Percentiles rank a stretch among this genome's conserved stretches.
phyloP scores from a whole-genome alignment of 148 eudicot species.

The Rhododendron vialii region DNA sequence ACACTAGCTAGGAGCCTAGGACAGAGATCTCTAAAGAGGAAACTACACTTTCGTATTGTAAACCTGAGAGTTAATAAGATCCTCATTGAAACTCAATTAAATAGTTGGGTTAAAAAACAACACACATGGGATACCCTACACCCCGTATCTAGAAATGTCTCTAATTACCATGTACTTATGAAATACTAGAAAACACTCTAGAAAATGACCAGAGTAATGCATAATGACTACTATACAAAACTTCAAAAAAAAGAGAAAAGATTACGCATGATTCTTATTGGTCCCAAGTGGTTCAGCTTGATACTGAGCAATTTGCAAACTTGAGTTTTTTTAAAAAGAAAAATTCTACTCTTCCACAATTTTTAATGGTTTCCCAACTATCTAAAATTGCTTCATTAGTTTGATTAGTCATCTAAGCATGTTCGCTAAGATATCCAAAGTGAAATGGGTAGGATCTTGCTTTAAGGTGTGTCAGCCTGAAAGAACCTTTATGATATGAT shows the following conservation, averaged over 20 bases:
- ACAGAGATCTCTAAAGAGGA: neutral
- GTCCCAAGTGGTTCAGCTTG: neutral
- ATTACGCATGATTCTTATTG: neutral
- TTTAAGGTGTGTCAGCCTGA: neutral
- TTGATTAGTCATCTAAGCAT: neutral
- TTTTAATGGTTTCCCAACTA: neutral
- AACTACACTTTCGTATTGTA: neutral
- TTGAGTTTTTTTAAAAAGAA: neutral
- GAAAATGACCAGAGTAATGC: neutral
- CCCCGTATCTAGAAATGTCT: neutral
- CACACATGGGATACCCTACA: neutral
- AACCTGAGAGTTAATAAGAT: neutral
- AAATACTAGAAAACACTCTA: neutral
- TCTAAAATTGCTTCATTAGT: neutral
- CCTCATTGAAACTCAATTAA: neutral
- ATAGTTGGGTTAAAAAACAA: neutral
- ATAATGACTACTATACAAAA: neutral
- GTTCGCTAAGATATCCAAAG: neutral
- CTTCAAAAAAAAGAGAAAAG: neutral
- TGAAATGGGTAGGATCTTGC: neutral
- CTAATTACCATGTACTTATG: neutral
- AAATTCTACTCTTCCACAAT: neutral
- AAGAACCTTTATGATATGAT: neutral
- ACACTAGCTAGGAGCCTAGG: neutral
- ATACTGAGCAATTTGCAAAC: neutral